phyloP scores from a whole-genome alignment of 768 basidiomycete genomes.

The Amanita exitialis region DNA sequence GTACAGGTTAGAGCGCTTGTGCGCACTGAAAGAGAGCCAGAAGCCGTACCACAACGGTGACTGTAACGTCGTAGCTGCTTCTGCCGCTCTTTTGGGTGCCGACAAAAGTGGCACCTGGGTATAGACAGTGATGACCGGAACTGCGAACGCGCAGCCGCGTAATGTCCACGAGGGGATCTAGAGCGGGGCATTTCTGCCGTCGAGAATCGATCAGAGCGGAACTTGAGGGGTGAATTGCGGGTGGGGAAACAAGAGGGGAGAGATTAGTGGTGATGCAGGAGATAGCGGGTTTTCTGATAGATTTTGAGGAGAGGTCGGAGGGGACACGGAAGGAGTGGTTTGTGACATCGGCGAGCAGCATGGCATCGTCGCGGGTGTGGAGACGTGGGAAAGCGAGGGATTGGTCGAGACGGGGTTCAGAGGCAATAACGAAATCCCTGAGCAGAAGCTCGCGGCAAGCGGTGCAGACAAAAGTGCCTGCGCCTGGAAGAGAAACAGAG shows the following conservation, averaged over 20 bases:
- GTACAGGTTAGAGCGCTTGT: neutral
- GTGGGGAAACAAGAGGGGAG: constrained; percentile 1
- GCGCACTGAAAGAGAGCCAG: constrained; percentile 1
- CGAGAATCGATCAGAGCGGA: constrained; percentile 7
- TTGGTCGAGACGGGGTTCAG: constrained; percentile 16
- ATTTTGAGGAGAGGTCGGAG: neutral
- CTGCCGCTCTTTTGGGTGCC: constrained; percentile 93
- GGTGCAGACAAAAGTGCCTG: constrained; percentile 33
- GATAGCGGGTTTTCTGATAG: neutral
- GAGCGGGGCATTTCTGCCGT: constrained; percentile 16
- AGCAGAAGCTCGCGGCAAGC: constrained; percentile 33
- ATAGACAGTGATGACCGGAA: constrained; percentile 67
- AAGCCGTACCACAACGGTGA: constrained; percentile 77
- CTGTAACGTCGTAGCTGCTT: constrained; percentile 90
- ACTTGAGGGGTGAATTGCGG: constrained; percentile 5
- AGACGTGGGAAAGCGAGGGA: constrained; percentile 14
- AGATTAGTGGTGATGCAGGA: constrained; percentile 2
- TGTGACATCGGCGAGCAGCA: neutral
- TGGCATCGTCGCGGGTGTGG: constrained; percentile 12
- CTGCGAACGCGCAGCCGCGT: constrained; percentile 67
- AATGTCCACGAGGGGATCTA: constrained; percentile 60
- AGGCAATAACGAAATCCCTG: constrained; percentile 9
- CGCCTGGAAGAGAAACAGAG: constrained; percentile 15
- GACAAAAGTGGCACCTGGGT: constrained; percentile 81
- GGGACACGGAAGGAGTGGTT: neutral